phyloP scores from a whole-genome alignment of 805 yeast genomes.

The Candida vaughaniae region DNA sequence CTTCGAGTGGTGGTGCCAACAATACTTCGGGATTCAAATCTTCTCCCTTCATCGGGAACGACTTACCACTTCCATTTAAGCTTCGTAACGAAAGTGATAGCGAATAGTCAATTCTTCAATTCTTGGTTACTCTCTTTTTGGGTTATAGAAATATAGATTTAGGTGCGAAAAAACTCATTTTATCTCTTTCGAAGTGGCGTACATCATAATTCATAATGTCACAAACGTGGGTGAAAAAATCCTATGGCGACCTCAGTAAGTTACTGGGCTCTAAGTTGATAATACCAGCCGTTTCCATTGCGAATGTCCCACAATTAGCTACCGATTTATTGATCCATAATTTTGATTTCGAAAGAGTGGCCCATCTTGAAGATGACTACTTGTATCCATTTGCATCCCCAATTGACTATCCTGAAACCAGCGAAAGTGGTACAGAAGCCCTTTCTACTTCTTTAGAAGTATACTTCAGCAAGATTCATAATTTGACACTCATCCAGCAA shows the following conservation, averaged over 20 bases:
- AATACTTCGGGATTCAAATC: not conserved
- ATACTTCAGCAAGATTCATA: constrained; percentile 40
- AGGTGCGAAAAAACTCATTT: constrained; percentile 7
- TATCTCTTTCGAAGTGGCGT: too few species aligned
- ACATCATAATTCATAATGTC: too few species aligned
- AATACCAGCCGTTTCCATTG: constrained; percentile 80
- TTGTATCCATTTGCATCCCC: constrained; percentile 87
- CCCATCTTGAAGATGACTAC: constrained; percentile 55
- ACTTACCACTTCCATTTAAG: constrained; percentile 7
- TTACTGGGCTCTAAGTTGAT: constrained; percentile 43
- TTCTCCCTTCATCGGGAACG: constrained; percentile 6
- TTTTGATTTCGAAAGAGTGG: constrained; percentile 50
- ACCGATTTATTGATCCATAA: constrained; percentile 71
- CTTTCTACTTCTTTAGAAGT: constrained; percentile 67
- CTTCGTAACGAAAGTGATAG: constrained; percentile 8
- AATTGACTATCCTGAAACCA: constrained; percentile 41
- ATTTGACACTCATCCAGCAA: constrained; percentile 68
- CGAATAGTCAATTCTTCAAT: constrained; percentile 4
- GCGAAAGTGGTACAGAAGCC: constrained; percentile 24
- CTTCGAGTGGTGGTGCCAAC: not conserved
- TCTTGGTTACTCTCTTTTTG: not conserved
- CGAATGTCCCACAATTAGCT: constrained; percentile 85
- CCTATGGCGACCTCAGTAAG: constrained; percentile 1
- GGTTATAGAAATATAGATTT: not conserved
- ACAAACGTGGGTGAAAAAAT: too few species aligned